phyloP scores from a whole-genome alignment of 2,329 filamentous ascomycete species.

The Hymenoscyphus fructigenus region DNA sequence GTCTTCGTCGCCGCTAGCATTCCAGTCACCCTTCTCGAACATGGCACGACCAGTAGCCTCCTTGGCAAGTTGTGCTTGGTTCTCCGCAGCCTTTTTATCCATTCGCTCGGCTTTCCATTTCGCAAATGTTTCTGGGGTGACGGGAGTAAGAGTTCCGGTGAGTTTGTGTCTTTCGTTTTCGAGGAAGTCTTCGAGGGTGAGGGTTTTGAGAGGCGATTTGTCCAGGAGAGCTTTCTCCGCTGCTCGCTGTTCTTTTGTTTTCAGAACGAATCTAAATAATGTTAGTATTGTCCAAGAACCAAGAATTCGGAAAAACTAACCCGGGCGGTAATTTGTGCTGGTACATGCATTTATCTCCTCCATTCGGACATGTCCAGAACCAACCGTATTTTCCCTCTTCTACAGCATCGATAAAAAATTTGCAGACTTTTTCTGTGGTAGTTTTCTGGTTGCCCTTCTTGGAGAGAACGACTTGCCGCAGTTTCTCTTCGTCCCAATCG shows the following conservation, averaged over 20 bases:
- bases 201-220: constrained; percentile 89
- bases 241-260: constrained; percentile 94
- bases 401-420: constrained; percentile 94
- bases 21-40: constrained; percentile 97
- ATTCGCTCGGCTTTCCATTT: constrained; percentile 96
- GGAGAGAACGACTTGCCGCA: constrained; percentile 84
- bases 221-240: constrained; percentile 95
- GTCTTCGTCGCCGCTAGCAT: constrained; percentile 58
- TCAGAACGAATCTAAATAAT: constrained; percentile 76
- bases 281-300: constrained; percentile 29
- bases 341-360: constrained; percentile 97
- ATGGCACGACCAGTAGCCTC: constrained; percentile 92
- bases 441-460: constrained; percentile 98
- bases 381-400: constrained; percentile 99
- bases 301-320: constrained; percentile 53
- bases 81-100: constrained; percentile 93
- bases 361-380: constrained; percentile 98
- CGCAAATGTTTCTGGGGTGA: constrained; percentile 87
- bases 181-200: constrained; percentile 95
- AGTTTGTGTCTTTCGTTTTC: constrained; percentile 96
- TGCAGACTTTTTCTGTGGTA: constrained; percentile 98
- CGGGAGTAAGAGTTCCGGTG: constrained; percentile 85
- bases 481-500: constrained; percentile 96
- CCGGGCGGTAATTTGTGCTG: constrained; percentile 92
- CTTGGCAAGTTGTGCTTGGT: constrained; percentile 85